Evolutionary conservation across 2,329 filamentous ascomycete species (phyloP).

Genomic region (Ophiognomonia clavigignenti-juglandacearum): DNA sequence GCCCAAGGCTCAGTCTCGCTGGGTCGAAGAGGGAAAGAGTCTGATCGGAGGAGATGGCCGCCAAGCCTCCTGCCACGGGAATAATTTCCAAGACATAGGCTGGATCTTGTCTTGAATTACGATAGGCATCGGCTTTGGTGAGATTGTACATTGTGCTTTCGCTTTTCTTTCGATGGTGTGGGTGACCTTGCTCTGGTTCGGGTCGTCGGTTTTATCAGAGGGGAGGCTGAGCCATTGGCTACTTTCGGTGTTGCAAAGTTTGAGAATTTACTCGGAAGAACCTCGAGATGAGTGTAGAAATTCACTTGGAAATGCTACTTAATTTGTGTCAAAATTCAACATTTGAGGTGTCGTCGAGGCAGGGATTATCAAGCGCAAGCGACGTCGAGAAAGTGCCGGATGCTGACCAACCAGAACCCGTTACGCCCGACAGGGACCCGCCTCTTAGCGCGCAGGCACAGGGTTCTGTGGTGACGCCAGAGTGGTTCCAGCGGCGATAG

Average conservation of each 20-base stretch:
- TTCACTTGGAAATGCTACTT: too few species aligned
- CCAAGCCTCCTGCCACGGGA: slow-evolving; percentile 41
- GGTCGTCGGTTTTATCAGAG: too few species aligned
- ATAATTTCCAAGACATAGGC: slow-evolving; percentile 57
- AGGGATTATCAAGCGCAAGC: too few species aligned
- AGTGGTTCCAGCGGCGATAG: too few species aligned
- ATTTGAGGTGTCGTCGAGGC: neutral
- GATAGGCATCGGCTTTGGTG: slow-evolving; percentile 32
- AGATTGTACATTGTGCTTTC: slow-evolving; percentile 37
- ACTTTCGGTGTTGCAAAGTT: too few species aligned
- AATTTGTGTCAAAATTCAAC: neutral
- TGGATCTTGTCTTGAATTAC: slow-evolving; percentile 32
- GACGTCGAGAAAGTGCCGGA: too few species aligned
- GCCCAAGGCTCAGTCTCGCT: slow-evolving; percentile 45
- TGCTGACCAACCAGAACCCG: neutral
- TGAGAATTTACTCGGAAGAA: too few species aligned
- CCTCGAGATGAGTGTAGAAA: too few species aligned
- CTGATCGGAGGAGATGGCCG: slow-evolving; percentile 64
- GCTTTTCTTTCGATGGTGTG: neutral
- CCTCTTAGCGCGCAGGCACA: too few species aligned
- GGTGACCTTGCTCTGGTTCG: neutral
- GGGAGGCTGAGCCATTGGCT: too few species aligned
- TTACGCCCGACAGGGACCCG: too few species aligned
- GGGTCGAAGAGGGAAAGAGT: slow-evolving; percentile 61
- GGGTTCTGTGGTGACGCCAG: too few species aligned